Evolutionary conservation across 2,329 filamentous ascomycete genomes (phyloP), one percentile per base, ranked within the genome.

Genomic region (Teratosphaeria zuluensis): DNA sequence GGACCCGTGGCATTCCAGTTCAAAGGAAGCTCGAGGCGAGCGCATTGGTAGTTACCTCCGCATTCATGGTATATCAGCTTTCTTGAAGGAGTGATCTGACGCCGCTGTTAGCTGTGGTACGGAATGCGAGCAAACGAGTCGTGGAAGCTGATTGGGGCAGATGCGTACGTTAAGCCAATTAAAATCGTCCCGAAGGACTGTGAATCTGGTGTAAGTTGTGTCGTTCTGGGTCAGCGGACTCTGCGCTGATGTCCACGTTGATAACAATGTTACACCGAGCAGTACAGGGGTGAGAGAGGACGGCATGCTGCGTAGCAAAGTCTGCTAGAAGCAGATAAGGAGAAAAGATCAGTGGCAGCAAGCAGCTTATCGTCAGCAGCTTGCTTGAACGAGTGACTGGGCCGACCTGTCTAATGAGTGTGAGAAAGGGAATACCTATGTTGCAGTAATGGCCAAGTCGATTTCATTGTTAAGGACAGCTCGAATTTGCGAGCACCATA

Each of bases 11-110:
- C 66, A 48, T 73, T 68, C 55, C 60, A 64, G 61, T 72, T 76
- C 64, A 80, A 73, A 0, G 78, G 79, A 0, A 80, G 74, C 54
- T 75, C 67, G 2, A 81, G 67, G 3, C 76, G 72, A 21, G 78
- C 76, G 59, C 79, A 81, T 62, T 78, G 72, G 58, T 76, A 76
- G 42, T 71, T 74, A 58, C 73, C 72, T 56, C 74, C 77, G 63
- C 78, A 80, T 7, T 58, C 46, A 42, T 54, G 53, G 38, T 55
- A 55, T n/a, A 16, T 9, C n/a, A 48, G 42, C 54, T 56, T 14
- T 31, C 4, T 11, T 58, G 52, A 55, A 12, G 53, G 53, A 5
- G 28, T 32, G 5, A 55, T 55, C 19, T 38, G 16, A 8, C 6
- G 6, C 14, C 31, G 4, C 3, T 42, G 3, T 31, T 19, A 55